phyloP scores from a whole-genome alignment of 1,284 basidiomycete genomes.

The Xerocomus cyaneibrunnescens region DNA sequence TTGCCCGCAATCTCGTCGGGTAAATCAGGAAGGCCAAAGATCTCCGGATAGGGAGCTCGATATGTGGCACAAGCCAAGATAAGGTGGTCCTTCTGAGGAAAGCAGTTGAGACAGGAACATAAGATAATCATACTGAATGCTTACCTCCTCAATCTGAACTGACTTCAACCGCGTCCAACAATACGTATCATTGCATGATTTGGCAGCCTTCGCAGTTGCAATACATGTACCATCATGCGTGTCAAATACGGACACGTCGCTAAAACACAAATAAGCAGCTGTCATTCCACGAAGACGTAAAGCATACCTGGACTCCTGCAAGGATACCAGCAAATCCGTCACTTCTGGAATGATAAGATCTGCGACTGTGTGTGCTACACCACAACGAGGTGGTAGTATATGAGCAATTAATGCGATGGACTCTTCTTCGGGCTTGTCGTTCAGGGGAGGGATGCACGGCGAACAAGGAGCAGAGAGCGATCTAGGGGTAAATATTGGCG shows the following conservation, averaged over 20 bases:
- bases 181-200: constrained; percentile 4
- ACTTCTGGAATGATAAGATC: constrained; percentile 46
- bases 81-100: constrained; percentile 20
- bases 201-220: constrained; percentile 30
- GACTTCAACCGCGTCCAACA: constrained; percentile 25
- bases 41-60: constrained; percentile 19
- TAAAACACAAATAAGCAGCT: constrained; percentile 23
- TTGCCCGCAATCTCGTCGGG: constrained; percentile 7
- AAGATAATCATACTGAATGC: neutral
- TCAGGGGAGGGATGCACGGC: constrained; percentile 28
- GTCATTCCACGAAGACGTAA: neutral
- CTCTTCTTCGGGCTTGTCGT: constrained; percentile 19
- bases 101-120: neutral
- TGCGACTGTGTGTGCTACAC: constrained; percentile 41
- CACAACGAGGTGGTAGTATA: constrained; percentile 48
- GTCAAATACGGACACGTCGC: constrained; percentile 45
- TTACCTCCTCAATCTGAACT: constrained; percentile 24
- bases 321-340: constrained; percentile 43
- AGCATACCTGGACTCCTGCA: constrained; percentile 44
- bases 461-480: constrained; percentile 47
- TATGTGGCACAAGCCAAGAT: constrained; percentile 29
- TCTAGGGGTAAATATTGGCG: constrained; percentile 42
- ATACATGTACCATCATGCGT: constrained; percentile 45
- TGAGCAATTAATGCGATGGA: constrained; percentile 47
- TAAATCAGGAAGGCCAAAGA: constrained; percentile 26